Percentiles rank a stretch among this genome's conserved stretches.
phyloP scores from a whole-genome alignment of 306 rosid species.

The Dryas drummondii region DNA sequence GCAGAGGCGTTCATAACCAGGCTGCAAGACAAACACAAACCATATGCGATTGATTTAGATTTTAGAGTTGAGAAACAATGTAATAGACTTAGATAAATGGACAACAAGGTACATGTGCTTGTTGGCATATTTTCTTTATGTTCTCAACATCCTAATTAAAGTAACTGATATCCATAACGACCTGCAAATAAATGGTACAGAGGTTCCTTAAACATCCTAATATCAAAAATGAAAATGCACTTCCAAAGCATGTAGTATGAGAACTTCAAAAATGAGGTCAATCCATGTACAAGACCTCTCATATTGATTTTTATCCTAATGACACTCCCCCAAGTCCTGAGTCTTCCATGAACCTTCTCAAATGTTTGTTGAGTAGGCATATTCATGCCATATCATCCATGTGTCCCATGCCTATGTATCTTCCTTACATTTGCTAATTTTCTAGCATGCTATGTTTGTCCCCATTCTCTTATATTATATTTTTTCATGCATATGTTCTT shows the following conservation, averaged over 20 bases:
- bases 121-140: neutral
- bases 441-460: neutral
- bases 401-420: neutral
- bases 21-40: constrained; percentile 46
- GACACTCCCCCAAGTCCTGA: too few species aligned
- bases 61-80: neutral
- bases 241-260: neutral
- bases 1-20: constrained; percentile 87
- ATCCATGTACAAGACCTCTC: neutral
- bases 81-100: neutral
- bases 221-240: neutral
- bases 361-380: neutral
- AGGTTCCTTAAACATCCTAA: neutral
- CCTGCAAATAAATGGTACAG: neutral
- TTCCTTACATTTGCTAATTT: neutral
- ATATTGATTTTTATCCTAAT: neutral
- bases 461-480: neutral
- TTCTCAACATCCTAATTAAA: neutral
- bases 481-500: neutral
- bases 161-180: neutral
- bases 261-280: neutral
- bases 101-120: neutral
- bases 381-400: neutral
- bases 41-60: neutral
- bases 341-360: too few species aligned